A percentile compares a stretch with the other conserved stretches of the same genome.
Evolutionary conservation across 495 filamentous ascomycete species (phyloP).

Genomic region (Hypomontagnella submonticulosa): DNA sequence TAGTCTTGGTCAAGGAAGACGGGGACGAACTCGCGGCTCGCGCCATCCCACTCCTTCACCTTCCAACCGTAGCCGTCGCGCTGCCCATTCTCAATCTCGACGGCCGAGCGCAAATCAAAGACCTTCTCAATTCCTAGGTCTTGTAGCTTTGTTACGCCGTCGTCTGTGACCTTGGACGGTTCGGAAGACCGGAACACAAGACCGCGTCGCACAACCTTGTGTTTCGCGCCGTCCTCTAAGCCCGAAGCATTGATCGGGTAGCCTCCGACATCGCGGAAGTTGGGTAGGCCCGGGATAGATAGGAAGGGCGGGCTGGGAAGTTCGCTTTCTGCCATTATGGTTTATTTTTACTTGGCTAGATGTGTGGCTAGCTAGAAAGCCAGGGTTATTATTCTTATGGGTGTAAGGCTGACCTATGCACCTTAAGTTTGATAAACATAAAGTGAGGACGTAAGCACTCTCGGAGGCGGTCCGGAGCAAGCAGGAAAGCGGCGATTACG

Average conservation of each 20-base stretch:
- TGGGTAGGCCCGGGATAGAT: constrained; percentile 61
- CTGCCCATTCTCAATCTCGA: constrained; percentile 57
- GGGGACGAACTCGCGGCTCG: constrained; percentile 63
- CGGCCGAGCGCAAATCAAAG: constrained; percentile 71
- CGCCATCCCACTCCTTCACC: constrained; percentile 59
- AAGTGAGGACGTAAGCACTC: constrained; percentile 31
- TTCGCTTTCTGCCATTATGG: constrained; percentile 15
- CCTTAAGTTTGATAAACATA: constrained; percentile 1
- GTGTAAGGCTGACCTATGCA: constrained; percentile 4
- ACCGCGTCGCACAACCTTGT: constrained; percentile 55
- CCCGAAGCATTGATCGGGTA: constrained; percentile 52
- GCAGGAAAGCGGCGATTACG: no score
- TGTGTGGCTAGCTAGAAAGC: background rate
- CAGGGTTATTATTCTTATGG: background rate
- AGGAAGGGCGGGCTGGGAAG: constrained; percentile 64
- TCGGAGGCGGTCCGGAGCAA: constrained; percentile 9
- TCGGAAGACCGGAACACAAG: constrained; percentile 69
- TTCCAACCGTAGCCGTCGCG: constrained; percentile 44
- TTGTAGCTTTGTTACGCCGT: constrained; percentile 63
- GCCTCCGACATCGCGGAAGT: constrained; percentile 70
- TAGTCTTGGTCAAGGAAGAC: constrained; percentile 70
- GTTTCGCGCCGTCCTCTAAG: constrained; percentile 32
- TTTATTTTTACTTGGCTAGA: constrained; percentile 5
- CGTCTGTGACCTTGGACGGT: constrained; percentile 60
- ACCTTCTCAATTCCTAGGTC: constrained; percentile 67